A percentile compares a stretch with the other conserved stretches of the same genome.
phyloP scores from a whole-genome alignment of 2,329 filamentous ascomycete species.

The Alternaria infectoria region DNA sequence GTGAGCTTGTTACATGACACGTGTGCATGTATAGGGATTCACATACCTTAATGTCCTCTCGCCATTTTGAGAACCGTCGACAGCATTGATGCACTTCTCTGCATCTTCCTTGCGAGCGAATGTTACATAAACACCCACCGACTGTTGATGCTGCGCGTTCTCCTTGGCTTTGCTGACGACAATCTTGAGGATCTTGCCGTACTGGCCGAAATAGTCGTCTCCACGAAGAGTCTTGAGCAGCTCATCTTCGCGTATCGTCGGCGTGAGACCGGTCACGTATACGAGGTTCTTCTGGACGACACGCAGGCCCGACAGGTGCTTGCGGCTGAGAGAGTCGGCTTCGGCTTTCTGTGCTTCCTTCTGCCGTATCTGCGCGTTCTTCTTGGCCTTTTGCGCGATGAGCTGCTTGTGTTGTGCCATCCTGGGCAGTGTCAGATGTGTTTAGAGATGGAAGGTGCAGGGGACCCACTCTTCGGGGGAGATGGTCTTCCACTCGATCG shows the following conservation, averaged over 20 bases:
- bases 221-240: slow-evolving; percentile 88
- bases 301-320: slow-evolving; percentile 91
- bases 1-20: slow-evolving; percentile 24
- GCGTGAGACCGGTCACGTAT: slow-evolving; percentile 93
- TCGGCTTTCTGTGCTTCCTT: slow-evolving; percentile 97
- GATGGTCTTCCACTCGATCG: slow-evolving; percentile 95
- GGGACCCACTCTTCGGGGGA: slow-evolving; percentile 86
- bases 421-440: slow-evolving; percentile 53
- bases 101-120: slow-evolving; percentile 93
- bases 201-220: slow-evolving; percentile 95
- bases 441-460: slow-evolving; percentile 15
- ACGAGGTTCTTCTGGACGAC: slow-evolving; percentile 99
- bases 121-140: slow-evolving; percentile 97
- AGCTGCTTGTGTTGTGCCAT: slow-evolving; percentile 77
- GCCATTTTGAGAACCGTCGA: slow-evolving; percentile 90
- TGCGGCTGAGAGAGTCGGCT: slow-evolving; percentile 92
- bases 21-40: neutral
- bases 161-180: slow-evolving; percentile 97
- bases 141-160: slow-evolving; percentile 71
- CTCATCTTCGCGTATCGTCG: slow-evolving; percentile 89
- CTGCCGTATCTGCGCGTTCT: slow-evolving; percentile 86
- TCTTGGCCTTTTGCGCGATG: slow-evolving; percentile 83
- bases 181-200: slow-evolving; percentile 98
- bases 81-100: slow-evolving; percentile 84
- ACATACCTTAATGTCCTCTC: slow-evolving; percentile 79